Evolutionary conservation across 495 filamentous ascomycete genomes (phyloP).

Genomic region (Aspergillus cristatus): DNA sequence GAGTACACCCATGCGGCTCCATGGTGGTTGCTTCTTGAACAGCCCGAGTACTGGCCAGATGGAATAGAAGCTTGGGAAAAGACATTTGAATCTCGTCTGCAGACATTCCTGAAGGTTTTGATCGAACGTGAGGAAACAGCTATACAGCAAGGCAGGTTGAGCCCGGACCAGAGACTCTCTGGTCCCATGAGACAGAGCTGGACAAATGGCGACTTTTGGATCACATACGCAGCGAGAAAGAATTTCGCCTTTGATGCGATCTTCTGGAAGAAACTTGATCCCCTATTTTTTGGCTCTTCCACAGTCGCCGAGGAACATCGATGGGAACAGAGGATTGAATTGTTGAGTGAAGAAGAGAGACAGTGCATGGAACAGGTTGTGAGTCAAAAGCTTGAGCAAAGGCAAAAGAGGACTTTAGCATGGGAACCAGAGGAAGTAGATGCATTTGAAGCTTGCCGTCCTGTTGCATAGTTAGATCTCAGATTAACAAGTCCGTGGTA

Average conservation of each 20-base stretch:
- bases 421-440: slow-evolving; percentile 8
- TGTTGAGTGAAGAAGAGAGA: slow-evolving; percentile 3
- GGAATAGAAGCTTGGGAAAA: slow-evolving; percentile 12
- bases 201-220: slow-evolving; percentile 8
- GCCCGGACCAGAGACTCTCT: slow-evolving; percentile 3
- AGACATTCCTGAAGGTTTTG: slow-evolving; percentile 9
- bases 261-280: slow-evolving; percentile 12
- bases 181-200: slow-evolving; percentile 5
- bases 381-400: slow-evolving; percentile 2
- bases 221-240: slow-evolving; percentile 6
- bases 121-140: slow-evolving; percentile 6
- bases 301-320: slow-evolving; percentile 1
- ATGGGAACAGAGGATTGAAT: slow-evolving; percentile 4
- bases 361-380: slow-evolving; percentile 6
- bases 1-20: slow-evolving; percentile 23
- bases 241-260: slow-evolving; percentile 13
- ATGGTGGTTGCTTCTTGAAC: slow-evolving; percentile 35
- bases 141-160: slow-evolving; percentile 5
- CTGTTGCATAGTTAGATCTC: neutral
- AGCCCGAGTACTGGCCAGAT: slow-evolving; percentile 22
- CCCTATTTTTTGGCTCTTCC: slow-evolving; percentile 11
- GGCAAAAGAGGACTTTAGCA: slow-evolving; percentile 3
- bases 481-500: neutral
- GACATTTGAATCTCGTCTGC: slow-evolving; percentile 6
- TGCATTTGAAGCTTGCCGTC: no score